Evolutionary conservation across 805 yeast species (phyloP), one percentile per base, ranked within the genome.

Genomic region (Barnettozyma salicaria): DNA sequence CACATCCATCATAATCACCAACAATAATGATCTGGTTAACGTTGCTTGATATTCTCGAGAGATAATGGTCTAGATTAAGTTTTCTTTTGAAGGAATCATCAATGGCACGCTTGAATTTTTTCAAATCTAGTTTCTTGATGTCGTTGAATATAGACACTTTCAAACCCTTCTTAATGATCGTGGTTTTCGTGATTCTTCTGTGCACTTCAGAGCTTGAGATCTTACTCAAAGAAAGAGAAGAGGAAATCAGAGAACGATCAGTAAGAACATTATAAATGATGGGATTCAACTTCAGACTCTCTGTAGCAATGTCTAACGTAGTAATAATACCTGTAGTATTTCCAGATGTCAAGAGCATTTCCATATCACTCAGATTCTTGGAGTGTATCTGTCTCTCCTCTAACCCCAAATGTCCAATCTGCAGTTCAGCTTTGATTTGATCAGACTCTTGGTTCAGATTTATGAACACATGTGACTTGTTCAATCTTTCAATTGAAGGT

Each of bases 1-100:
- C 97, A 13, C 86, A 88, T 3, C 97, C 97, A 47, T 89, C 96
- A 57, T 92, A 92, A 53, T 90, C 92, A 1, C 97, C 97, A 3
- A 90, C 86, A 11, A 92, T 72, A 12, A 92, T 78, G 9, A 92
- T 58, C 0, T 84, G 81, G 0, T 96, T 89, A 4, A 90, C 66
- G 2, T 67, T 66, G 1, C 76, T 67, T 43, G 78, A 70, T 25
- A 92, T 70, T 34, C 98, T 65, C 3, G 64, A 41, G 18, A 87
- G 60, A 53, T 89, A 92, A 45, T 75, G 78, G 0, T 74, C 70
- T 39, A 76, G 50, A 49, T 86, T 77, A n/a, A 92, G 58, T 3
- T 70, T 52, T 43, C 78, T 76, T 5, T 80, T 78, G 52, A 92
- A 92, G 3, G 96, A 86, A 47, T 79, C 82, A 42, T 87, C 81